phyloP scores from a whole-genome alignment of 306 rosid species.

The Casuarina glauca region DNA sequence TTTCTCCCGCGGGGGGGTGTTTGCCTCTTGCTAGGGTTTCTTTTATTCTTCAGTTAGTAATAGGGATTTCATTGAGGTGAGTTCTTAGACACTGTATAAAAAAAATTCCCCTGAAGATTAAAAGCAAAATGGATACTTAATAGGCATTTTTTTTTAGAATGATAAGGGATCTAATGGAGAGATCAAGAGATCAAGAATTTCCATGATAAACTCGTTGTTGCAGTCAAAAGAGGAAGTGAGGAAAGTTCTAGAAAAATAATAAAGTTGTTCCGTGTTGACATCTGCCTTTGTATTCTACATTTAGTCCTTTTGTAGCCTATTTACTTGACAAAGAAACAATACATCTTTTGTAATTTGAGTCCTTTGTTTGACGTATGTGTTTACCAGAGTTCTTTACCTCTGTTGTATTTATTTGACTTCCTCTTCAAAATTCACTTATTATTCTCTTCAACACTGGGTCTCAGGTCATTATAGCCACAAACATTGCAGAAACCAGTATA shows the following conservation, averaged over 20 bases:
- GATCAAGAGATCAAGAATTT: not conserved
- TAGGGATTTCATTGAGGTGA: not conserved
- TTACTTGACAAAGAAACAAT: not conserved
- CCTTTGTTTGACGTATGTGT: not conserved
- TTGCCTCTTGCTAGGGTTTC: not conserved
- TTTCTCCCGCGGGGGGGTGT: too few species aligned
- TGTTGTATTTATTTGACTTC: not conserved
- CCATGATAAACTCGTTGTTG: not conserved
- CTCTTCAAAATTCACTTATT: not conserved
- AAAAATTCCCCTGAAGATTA: not conserved
- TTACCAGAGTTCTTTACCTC: not conserved
- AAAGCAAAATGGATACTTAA: not conserved
- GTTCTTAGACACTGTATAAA: not conserved
- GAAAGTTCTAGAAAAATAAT: not conserved
- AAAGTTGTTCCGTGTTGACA: not conserved
- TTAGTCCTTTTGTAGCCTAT: not conserved
- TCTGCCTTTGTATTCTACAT: not conserved
- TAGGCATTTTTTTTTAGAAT: not conserved
- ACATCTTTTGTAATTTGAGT: not conserved
- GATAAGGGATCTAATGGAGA: not conserved
- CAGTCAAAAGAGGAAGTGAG: not conserved
- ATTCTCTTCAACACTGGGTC: slow-evolving; percentile 19
- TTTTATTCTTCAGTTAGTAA: not conserved
- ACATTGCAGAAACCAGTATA: slow-evolving; percentile 97
- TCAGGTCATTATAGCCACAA: slow-evolving; percentile 91